Evolutionary conservation across 306 rosid species (phyloP).

Genomic region (Heteromeles arbutifolia): DNA sequence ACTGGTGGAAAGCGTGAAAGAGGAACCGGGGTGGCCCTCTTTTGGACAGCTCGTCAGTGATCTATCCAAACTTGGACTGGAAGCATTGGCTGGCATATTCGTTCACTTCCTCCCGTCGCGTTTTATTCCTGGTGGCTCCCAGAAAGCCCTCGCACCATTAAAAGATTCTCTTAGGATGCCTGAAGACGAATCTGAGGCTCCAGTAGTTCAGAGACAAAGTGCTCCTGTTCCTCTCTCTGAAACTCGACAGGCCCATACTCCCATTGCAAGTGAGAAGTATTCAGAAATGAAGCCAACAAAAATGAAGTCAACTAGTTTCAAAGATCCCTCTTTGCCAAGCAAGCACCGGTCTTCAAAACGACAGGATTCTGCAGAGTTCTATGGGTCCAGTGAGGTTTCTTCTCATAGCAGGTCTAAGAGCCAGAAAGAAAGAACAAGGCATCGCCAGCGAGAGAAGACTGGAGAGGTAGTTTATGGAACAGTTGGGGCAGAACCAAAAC

Average conservation of each 20-base stretch:
- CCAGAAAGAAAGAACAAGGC: constrained; percentile 78
- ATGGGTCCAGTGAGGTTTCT: constrained; percentile 63
- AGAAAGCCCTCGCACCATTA: constrained; percentile 56
- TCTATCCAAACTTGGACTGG: constrained; percentile 65
- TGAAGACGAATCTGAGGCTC: constrained; percentile 46
- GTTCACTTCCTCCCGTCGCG: constrained; percentile 50
- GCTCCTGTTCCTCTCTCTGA: constrained; percentile 42
- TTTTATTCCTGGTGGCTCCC: constrained; percentile 31
- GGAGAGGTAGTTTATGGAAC: constrained; percentile 48
- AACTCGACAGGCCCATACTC: constrained; percentile 46
- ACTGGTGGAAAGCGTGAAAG: constrained; percentile 48
- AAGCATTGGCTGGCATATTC: constrained; percentile 37
- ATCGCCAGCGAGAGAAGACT: constrained; percentile 76
- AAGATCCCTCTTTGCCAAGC: constrained; percentile 67
- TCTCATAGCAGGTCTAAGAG: constrained; percentile 61
- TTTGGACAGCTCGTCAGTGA: constrained; percentile 65
- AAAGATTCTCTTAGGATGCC: constrained; percentile 81
- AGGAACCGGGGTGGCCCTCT: constrained; percentile 94
- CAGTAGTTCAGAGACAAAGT: constrained; percentile 37
- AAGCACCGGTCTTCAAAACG: constrained; percentile 77
- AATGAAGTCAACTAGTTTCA: constrained; percentile 68
- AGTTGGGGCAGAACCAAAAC: constrained; percentile 46
- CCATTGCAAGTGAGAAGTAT: constrained; percentile 46
- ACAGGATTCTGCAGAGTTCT: constrained; percentile 63
- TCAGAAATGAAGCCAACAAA: constrained; percentile 69